Evolutionary conservation across 345 rosid genomes (phyloP), one percentile per base, ranked within the genome.

Genomic region (Heritiera littoralis): DNA sequence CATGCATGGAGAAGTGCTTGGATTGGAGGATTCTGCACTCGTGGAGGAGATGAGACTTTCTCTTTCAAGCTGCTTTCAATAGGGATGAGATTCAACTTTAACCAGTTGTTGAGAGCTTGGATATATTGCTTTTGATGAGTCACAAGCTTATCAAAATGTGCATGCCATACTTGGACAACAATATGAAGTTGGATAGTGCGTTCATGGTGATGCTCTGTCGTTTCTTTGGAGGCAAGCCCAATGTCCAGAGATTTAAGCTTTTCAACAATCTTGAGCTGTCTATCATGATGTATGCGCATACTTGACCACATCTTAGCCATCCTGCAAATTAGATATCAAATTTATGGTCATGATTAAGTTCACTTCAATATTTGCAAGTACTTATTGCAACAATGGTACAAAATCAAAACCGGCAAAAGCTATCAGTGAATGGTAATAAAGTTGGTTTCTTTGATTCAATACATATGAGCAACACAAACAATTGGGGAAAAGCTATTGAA

Each of bases 291-390:
- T 41, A 60, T 30, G 75, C 81, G 81, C 94, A 94, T 90, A 66
- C 82, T 88, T 66, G 80, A 84, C 99, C 98, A 96, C 99, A 96
- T 96, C 66, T 85, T 86, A 9, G 95, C 91, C 97, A 94, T 90
- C 86, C 99, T 96, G 85, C 82, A 81, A 40, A 51, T 45, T 6
- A 71, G 12, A 68, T 10, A 32, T 56, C 51, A 74, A 80, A 67
- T 45, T 30, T 46, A 38, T 58, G 48, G 60, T 66, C 38, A 72
- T 66, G 40, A 32, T 66, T 65, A 70, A 74, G 71, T 80, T 73
- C 55, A 13, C 13, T 63, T 75, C 41, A 17, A n/a, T 63, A 63
- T 66, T 80, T 45, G 51, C 14, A 71, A 65, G 45, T 30, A 35
- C 17, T 38, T 4, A 41, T 65, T 17, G 45, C 2, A 17, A 32